Evolutionary conservation across 83 land plant genomes (phyloP).

Genomic region (Picea engelmannii): DNA sequence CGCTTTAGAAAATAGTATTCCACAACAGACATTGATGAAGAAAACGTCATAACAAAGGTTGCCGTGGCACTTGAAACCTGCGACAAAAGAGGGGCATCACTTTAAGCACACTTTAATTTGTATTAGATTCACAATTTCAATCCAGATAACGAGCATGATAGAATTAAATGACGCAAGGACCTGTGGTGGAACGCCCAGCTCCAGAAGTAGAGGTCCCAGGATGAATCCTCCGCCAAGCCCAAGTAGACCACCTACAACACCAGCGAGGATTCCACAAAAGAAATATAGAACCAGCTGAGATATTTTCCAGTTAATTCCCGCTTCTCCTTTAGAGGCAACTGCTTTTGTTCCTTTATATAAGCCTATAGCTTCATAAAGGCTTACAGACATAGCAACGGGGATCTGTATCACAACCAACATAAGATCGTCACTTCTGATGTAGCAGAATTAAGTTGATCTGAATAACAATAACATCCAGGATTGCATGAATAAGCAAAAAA

Average conservation of each 20-base stretch:
- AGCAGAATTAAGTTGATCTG: not conserved
- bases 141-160: not conserved
- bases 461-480: not conserved
- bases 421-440: not conserved
- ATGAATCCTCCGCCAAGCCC: constrained; percentile 79
- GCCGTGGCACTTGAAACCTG: constrained; percentile 66
- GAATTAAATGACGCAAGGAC: constrained; percentile 21
- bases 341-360: constrained; percentile 44
- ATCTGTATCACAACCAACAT: constrained; percentile 27
- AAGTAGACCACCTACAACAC: constrained; percentile 68
- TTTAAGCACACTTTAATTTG: not conserved
- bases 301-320: constrained; percentile 26
- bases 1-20: constrained; percentile 62
- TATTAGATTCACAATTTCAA: not conserved
- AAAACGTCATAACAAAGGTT: constrained; percentile 62
- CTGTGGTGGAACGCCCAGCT: constrained; percentile 76
- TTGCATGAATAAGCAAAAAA: constrained; percentile 3
- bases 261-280: constrained; percentile 54
- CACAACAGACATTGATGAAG: constrained; percentile 73
- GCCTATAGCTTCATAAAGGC: constrained; percentile 41
- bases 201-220: constrained; percentile 60
- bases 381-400: constrained; percentile 52
- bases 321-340: constrained; percentile 44
- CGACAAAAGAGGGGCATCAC: not conserved
- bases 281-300: constrained; percentile 43